phyloP scores from a whole-genome alignment of 441 rosid genomes.

The Eruca vesicaria region DNA sequence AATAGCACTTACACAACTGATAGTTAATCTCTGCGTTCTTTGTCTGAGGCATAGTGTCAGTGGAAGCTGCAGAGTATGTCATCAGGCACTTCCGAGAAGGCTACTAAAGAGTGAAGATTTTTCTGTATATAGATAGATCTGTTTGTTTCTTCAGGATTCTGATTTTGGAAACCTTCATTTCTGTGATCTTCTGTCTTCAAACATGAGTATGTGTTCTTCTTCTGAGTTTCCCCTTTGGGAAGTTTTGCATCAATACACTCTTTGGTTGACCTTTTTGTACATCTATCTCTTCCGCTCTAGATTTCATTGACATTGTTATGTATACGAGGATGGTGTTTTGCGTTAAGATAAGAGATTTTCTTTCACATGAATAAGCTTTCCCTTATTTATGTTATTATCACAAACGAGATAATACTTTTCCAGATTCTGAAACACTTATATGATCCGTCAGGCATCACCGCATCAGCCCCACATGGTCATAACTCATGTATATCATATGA shows the following conservation, averaged over 20 bases:
- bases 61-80: constrained; percentile 22
- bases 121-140: constrained; percentile 31
- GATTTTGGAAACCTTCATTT: constrained; percentile 17
- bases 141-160: constrained; percentile 29
- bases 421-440: not conserved
- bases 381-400: not conserved
- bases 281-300: not conserved
- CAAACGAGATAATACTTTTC: not conserved
- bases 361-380: not conserved
- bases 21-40: constrained; percentile 17
- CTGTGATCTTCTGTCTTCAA: not conserved
- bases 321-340: not conserved
- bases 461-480: not conserved
- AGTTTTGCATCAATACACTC: not conserved
- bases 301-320: not conserved
- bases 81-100: constrained; percentile 18
- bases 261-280: not conserved
- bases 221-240: not conserved
- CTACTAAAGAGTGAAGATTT: not conserved
- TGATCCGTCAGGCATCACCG: not conserved
- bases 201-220: not conserved
- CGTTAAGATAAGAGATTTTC: not conserved
- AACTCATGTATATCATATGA: not conserved
- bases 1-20: constrained; percentile 25
- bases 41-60: constrained; percentile 22